Evolutionary conservation across 305 asterid genomes (phyloP), one percentile per base, ranked within the genome.

Genomic region (Withania somnifera): DNA sequence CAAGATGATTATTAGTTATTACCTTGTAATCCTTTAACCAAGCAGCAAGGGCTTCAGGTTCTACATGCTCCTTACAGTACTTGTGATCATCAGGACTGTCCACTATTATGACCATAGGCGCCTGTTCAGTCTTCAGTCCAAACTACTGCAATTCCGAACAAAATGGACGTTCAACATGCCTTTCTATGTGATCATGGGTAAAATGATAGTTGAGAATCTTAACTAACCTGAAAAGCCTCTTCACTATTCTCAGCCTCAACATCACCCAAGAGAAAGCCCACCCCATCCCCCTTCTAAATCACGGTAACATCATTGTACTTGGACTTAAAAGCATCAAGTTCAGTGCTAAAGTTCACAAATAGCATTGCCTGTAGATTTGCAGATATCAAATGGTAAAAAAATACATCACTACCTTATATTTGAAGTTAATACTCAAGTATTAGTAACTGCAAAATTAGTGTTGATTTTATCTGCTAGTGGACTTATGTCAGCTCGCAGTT

Each of bases 181-280:
- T 26, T 73, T 26, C 13, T 47, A 73, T 26, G 79, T 26, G 58
- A 79, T 15, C 63, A 83, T 8, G 14, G 38, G 52, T 36, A 45
- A 58, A 20, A 7, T 30, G n/a, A 83, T 47, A 15, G 26, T 17
- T 73, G 84, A 73, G 47, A 13, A 42, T 71, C 60, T 51, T 58
- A 22, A 84, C 64, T 11, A 67, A 94, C 98, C 97, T 93, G 87
- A 83, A 95, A 93, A 82, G 96, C 98, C 86, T 87, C 89, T 80
- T 86, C 89, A 83, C 95, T n/a, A n/a, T n/a, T n/a, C n/a, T n/a
- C 82, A 78, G 86, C 80, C 52, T 93, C 93, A 51, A 83, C 85
- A 84, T 95, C 98, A 4, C 97, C 98, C 78, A 95, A 84, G 89
- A 93, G 82, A 85, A 92, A 95, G 81, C 90, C 86, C 81, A 93